Evolutionary conservation across 805 yeast species (phyloP), one percentile per base, ranked within the genome.

Genomic region (Yarrowia sp.): DNA sequence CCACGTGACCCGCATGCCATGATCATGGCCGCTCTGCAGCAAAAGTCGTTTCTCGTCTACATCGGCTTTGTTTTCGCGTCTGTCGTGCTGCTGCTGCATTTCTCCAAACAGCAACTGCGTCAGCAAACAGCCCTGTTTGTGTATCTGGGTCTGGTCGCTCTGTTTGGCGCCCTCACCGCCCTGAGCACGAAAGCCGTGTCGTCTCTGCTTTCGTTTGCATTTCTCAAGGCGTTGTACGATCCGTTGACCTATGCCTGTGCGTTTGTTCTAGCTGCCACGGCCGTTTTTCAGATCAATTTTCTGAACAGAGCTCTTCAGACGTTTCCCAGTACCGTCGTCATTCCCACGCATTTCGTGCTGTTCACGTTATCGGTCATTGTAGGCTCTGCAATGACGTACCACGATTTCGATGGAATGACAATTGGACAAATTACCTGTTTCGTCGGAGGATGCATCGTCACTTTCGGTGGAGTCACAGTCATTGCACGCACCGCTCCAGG

Each of bases 161-260:
- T 82, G 0, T 77, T 80, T 67, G 86, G 86, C 2, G 80, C 85
- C 2, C 79, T 80, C 69, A 80, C 84, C 1, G 86, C 85, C 5
- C 74, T 82, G 34, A 74, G 80, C 6, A 80, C 85, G 10, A 83
- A 83, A 71, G 73, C 80, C 34, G 70, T 83, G 9, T 76, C 80
- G 2, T 74, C 79, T 9, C 68, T 78, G 17, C 71, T 72, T 39
- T 73, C 75, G n/a, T 69, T 53, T 39, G 70, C 70, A 43, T 63
- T 73, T 36, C 64, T 68, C 20, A 60, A 63, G 14, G 73, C 76
- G 2, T 44, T 79, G 13, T 43, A 70, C 15, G 72, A 74, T 52
- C 72, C 72, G n/a, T 71, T 76, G 42, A 73, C 81, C 0, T 81
- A 80, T 67, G 49, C 30, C 2, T 58, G 64, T 43, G 64, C 40